A percentile compares a stretch with the other conserved stretches of the same genome.
Conservation (phyloP, 306 rosid species). For the Neltuma alba region DNA sequence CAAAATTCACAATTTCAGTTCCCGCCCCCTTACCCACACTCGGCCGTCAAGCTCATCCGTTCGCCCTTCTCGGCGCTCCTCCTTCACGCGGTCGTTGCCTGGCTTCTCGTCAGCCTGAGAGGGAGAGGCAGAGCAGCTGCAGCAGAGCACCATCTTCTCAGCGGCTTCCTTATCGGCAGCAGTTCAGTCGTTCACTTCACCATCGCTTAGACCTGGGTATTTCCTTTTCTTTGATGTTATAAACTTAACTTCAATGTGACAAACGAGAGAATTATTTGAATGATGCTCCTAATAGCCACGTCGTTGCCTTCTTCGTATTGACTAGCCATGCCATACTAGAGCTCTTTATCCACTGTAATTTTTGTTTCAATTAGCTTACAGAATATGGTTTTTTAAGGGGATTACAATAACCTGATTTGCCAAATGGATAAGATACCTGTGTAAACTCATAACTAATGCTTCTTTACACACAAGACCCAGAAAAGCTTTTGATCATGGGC, state of each 20-base stretch:
- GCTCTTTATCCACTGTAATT: not conserved
- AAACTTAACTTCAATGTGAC: not conserved
- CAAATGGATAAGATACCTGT: too few relatives aligned
- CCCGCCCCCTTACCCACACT: not conserved
- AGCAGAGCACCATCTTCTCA: not conserved
- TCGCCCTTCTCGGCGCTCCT: not conserved
- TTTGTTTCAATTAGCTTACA: not conserved
- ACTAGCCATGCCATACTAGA: not conserved
- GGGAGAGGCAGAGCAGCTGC: not conserved
- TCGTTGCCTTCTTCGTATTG: not conserved
- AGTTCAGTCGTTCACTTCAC: not conserved
- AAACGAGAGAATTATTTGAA: not conserved
- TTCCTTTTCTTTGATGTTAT: not conserved
- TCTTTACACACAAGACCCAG: too few relatives aligned
- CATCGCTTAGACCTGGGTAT: not conserved
- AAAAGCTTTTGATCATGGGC: too few relatives aligned
- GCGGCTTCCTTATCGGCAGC: not conserved
- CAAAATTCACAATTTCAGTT: too few relatives aligned
- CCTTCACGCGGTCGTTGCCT: not conserved
- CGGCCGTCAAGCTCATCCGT: not conserved
- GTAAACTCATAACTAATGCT: too few relatives aligned
- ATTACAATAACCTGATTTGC: not conserved
- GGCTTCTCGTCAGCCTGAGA: not conserved
- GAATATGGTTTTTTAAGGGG: not conserved
- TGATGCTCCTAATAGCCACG: not conserved